Conservation (phyloP, 148 eudicot genomes). For the Salicornia ramosissima region DNA sequence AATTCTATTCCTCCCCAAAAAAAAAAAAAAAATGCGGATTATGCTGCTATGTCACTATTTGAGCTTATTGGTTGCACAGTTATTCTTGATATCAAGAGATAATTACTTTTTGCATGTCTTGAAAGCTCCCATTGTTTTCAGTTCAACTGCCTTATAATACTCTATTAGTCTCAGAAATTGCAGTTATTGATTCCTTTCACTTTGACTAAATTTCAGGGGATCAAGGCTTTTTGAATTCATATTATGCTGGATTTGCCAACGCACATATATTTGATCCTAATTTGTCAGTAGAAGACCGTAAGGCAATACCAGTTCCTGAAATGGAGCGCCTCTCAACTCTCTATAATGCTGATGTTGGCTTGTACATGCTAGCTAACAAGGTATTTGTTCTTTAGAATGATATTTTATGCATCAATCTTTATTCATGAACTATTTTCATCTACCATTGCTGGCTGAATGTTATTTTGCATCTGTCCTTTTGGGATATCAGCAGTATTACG, state of each 20-base stretch:
- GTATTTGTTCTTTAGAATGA: constrained; percentile 32
- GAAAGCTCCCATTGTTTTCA: background rate
- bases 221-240: constrained; percentile 94
- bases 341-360: constrained; percentile 98
- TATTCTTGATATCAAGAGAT: background rate
- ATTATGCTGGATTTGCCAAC: constrained; percentile 76
- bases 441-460: background rate
- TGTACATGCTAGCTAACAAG: constrained; percentile 99
- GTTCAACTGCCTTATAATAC: background rate
- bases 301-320: constrained; percentile 57
- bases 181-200: constrained; percentile 4
- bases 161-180: background rate
- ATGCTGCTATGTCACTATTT: too few species aligned
- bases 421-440: background rate
- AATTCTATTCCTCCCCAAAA: too few species aligned
- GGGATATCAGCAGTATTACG: background rate
- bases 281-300: constrained; percentile 42
- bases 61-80: background rate
- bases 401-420: background rate
- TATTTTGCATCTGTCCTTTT: background rate
- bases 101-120: background rate
- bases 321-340: constrained; percentile 98
- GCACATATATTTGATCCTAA: constrained; percentile 80
- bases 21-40: too few species aligned
- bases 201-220: constrained; percentile 52